A percentile compares a stretch with the other conserved stretches of the same genome.
Evolutionary conservation across 2,329 filamentous ascomycete genomes (phyloP).

Genomic region (Botrytis sinoallii): DNA sequence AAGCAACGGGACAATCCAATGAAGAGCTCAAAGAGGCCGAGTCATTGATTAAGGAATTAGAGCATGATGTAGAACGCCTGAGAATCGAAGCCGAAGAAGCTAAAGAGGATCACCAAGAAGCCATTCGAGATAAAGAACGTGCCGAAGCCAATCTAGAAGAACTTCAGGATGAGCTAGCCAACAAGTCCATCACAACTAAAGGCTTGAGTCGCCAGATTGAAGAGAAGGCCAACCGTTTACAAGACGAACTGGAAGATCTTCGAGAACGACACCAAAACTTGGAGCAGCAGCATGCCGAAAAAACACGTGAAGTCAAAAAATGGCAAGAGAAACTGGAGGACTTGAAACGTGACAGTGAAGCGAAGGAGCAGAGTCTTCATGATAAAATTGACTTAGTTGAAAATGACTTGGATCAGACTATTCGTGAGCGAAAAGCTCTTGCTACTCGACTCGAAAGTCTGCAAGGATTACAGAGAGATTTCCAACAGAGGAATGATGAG

Average conservation of each 20-base stretch:
- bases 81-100: slow-evolving; percentile 54
- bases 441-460: slow-evolving; percentile 20
- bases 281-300: slow-evolving; percentile 44
- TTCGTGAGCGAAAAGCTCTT: slow-evolving; percentile 25
- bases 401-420: slow-evolving; percentile 41
- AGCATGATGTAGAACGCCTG: slow-evolving; percentile 52
- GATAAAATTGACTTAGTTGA: slow-evolving; percentile 44
- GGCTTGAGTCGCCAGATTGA: slow-evolving; percentile 72
- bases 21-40: slow-evolving; percentile 42
- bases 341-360: slow-evolving; percentile 34
- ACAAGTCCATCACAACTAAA: slow-evolving; percentile 75
- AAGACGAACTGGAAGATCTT: slow-evolving; percentile 59
- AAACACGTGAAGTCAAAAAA: slow-evolving; percentile 41
- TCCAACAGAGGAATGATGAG: slow-evolving; percentile 58
- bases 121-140: slow-evolving; percentile 52
- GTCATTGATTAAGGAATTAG: slow-evolving; percentile 54
- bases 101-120: slow-evolving; percentile 53
- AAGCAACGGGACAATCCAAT: slow-evolving; percentile 45
- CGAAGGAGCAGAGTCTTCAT: slow-evolving; percentile 36
- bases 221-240: slow-evolving; percentile 63
- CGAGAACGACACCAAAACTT: slow-evolving; percentile 45
- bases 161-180: slow-evolving; percentile 72
- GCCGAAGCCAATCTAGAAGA: slow-evolving; percentile 60
- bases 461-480: slow-evolving; percentile 56
- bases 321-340: slow-evolving; percentile 44